Conservation (phyloP, 345 rosid genomes). For the Rhodamnia argentea region DNA sequence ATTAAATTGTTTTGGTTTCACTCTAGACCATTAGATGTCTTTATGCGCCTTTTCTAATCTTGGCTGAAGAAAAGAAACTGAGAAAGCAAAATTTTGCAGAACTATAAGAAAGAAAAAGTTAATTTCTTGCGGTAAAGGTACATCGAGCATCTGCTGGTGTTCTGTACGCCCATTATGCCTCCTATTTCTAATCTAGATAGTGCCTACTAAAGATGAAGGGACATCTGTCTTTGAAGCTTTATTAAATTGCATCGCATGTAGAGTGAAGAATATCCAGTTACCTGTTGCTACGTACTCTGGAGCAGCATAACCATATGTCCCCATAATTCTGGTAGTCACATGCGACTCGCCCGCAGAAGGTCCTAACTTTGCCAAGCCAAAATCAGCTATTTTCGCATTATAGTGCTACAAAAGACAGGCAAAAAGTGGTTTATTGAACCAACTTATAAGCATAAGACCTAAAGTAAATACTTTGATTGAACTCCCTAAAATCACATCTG, state of each 20-base stretch:
- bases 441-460: not conserved
- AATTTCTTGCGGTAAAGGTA: not conserved
- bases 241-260: not conserved
- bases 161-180: not conserved
- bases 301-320: slow-evolving; percentile 12
- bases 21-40: not conserved
- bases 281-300: slow-evolving; percentile 15
- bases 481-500: not conserved
- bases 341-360: slow-evolving; percentile 9
- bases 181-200: not conserved
- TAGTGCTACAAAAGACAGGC: not conserved
- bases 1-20: not conserved
- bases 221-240: not conserved
- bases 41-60: not conserved
- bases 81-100: not conserved
- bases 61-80: not conserved
- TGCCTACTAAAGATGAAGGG: not conserved
- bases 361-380: slow-evolving; percentile 18
- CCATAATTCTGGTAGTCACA: slow-evolving; percentile 14
- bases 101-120: not conserved
- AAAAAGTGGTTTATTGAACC: not conserved
- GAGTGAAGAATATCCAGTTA: not conserved
- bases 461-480: not conserved
- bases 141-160: not conserved
- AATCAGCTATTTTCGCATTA: slow-evolving; percentile 14